Conservation (phyloP, 2,329 filamentous ascomycete species). For the Microthyrium microscopicum region DNA sequence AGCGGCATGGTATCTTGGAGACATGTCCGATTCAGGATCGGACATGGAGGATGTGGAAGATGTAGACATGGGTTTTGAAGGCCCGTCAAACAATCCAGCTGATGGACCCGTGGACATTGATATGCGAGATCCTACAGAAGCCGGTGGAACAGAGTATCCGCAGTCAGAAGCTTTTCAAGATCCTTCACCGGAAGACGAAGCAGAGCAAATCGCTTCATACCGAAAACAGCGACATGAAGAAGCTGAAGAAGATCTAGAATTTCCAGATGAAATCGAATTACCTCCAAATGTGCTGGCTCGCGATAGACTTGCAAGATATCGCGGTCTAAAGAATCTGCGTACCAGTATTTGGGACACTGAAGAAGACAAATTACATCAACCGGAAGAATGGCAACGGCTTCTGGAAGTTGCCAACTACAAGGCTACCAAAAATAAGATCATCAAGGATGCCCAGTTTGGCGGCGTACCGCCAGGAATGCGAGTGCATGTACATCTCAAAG, state of each 20-base stretch:
- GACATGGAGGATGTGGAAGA: constrained; percentile 46
- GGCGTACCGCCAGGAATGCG: constrained; percentile 72
- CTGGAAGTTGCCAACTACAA: constrained; percentile 84
- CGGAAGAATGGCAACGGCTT: constrained; percentile 74
- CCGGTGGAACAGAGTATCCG: constrained; percentile 66
- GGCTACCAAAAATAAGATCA: constrained; percentile 56
- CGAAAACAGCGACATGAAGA: constrained; percentile 54
- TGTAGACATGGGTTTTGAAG: constrained; percentile 26
- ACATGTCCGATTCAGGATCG: constrained; percentile 69
- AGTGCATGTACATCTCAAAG: constrained; percentile 60
- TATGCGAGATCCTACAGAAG: constrained; percentile 39
- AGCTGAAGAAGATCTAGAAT: constrained; percentile 79
- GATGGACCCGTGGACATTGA: constrained; percentile 48
- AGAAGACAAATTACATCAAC: constrained; percentile 74
- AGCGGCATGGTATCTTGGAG: constrained; percentile 78
- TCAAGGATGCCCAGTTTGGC: constrained; percentile 74
- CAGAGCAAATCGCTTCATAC: constrained; percentile 65
- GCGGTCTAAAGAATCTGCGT: constrained; percentile 80
- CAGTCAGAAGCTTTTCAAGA: constrained; percentile 86
- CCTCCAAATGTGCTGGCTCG: constrained; percentile 72
- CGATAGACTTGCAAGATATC: constrained; percentile 71
- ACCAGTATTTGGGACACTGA: constrained; percentile 78
- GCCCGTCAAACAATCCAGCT: constrained; percentile 48
- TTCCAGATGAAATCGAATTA: constrained; percentile 92
- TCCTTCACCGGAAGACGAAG: constrained; percentile 65